phyloP scores from a whole-genome alignment of 1,284 basidiomycete species.

The Trichosporon coremiiforme region DNA sequence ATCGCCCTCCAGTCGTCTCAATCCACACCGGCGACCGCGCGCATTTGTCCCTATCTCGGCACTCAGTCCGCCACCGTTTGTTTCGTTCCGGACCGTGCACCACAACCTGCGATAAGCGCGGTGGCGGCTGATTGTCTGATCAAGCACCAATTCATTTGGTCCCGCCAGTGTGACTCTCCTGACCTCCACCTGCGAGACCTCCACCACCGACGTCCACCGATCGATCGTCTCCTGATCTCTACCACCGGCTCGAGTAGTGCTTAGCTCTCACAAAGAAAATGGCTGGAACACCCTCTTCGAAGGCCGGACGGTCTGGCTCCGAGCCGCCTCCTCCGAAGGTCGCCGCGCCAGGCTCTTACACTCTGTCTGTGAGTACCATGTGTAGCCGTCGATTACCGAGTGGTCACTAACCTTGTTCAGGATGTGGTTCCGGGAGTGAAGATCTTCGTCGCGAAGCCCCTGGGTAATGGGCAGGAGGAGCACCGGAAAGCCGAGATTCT shows the following conservation, averaged over 20 bases:
- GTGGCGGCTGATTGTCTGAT: slow-evolving; percentile 24
- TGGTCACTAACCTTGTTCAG: slow-evolving; percentile 57
- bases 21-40: slow-evolving; percentile 15
- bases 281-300: slow-evolving; percentile 49
- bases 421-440: slow-evolving; percentile 88
- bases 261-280: slow-evolving; percentile 29
- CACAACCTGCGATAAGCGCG: slow-evolving; percentile 8
- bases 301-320: slow-evolving; percentile 38
- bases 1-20: background rate
- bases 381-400: background rate
- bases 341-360: slow-evolving; percentile 72
- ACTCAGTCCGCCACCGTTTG: slow-evolving; percentile 13
- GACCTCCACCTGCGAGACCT: slow-evolving; percentile 11
- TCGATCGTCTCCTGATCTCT: background rate
- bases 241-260: background rate
- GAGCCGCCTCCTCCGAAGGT: slow-evolving; percentile 59
- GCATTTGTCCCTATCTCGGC: background rate
- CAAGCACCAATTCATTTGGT: background rate
- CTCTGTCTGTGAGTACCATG: slow-evolving; percentile 65
- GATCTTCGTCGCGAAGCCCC: slow-evolving; percentile 80
- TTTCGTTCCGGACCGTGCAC: slow-evolving; percentile 22
- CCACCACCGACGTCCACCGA: slow-evolving; percentile 4
- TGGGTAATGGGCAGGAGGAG: slow-evolving; percentile 71
- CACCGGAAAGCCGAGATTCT: slow-evolving; percentile 91
- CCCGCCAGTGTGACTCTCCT: slow-evolving; percentile 3